Base-by-base conservation (phyloP, 2,329 filamentous ascomycete species). In the Aspergillus amoenus region DNA sequence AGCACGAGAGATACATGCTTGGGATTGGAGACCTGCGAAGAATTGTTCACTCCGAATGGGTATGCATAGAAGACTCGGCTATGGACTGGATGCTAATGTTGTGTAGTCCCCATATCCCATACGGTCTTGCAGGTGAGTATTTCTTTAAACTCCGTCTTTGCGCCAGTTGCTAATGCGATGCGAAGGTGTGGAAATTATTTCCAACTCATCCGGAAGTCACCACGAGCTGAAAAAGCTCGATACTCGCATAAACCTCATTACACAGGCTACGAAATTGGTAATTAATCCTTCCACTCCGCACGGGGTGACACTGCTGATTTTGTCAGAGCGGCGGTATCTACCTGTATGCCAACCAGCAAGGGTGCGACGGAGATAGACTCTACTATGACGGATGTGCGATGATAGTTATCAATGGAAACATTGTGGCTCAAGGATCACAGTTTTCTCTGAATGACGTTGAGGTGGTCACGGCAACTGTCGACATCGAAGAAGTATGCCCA, bases 181-280 rank as follows among this genome's bases (percentile, higher is more conserved):
- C 9, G 81, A 86, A 64, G 90, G 90, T 4, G 84, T 85, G 5
- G 90, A 91, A 66, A 86, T 91, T 54, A 82, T 90, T 61, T 84
- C 85, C 8, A 93, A 93, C 71, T 85, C 81, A 3, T 86, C 81
- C 52, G 89, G 86, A 6, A 85, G 81, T 12, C 90, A 93, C 69
- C 84, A 86, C 66, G 82, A 86, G 63, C 73, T 91, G 8, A 78
- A 86, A 17, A 91, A 91, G 70, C 80, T 91, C 0, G 76, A 87
- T 56, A 83, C 78, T 0, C 77, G 87, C 2, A 75, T 91, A 27
- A 80, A 84, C 5, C 74, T 92, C 5, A 91, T 91, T 53, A 76
- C 78, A 1, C 82, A 89, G 64, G 86, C 85, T 0, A 91, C 88
- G 0, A 76, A 66, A 48, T 39, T 68, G 59, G 65, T 70, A 59